Conservation (phyloP, 768 basidiomycete genomes). For the Suillus tomentosus region DNA sequence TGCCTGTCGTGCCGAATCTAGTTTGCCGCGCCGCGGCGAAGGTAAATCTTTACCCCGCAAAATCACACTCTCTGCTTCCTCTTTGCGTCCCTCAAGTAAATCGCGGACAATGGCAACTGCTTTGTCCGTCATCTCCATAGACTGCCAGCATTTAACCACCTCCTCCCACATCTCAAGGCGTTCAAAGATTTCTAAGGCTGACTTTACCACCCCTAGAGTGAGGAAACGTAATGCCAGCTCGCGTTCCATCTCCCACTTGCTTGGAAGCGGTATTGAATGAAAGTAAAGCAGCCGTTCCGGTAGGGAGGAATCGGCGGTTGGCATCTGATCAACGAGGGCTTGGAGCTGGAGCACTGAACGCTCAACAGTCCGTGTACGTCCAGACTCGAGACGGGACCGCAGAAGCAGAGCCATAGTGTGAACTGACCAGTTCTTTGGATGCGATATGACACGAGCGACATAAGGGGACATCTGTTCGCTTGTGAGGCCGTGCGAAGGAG, state of each 20-base stretch:
- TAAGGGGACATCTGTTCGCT: constrained; percentile 92
- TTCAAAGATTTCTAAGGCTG: constrained; percentile 92
- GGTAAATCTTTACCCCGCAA: constrained; percentile 57
- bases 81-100: constrained; percentile 78
- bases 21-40: constrained; percentile 39
- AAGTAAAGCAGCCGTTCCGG: constrained; percentile 79
- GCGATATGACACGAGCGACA: constrained; percentile 83
- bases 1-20: constrained; percentile 75
- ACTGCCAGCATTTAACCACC: constrained; percentile 84
- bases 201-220: constrained; percentile 83
- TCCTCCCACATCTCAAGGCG: constrained; percentile 99
- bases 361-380: constrained; percentile 90
- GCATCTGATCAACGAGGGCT: constrained; percentile 96
- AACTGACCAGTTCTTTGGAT: constrained; percentile 93
- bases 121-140: constrained; percentile 76
- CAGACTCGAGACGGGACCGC: constrained; percentile 87
- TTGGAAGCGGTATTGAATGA: constrained; percentile 80
- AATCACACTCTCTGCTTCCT: constrained; percentile 78
- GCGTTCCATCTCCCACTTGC: constrained; percentile 90
- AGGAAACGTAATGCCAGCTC: constrained; percentile 87
- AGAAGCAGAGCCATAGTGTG: constrained; percentile 96
- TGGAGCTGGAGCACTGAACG: constrained; percentile 91
- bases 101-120: constrained; percentile 83
- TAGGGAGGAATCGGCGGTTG: constrained; percentile 74
- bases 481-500: constrained; percentile 88